These are phyloP conservation scores for Ulmus americana DNA, from an alignment of 331 rosid species.

Conservation along the genomic window DNA sequence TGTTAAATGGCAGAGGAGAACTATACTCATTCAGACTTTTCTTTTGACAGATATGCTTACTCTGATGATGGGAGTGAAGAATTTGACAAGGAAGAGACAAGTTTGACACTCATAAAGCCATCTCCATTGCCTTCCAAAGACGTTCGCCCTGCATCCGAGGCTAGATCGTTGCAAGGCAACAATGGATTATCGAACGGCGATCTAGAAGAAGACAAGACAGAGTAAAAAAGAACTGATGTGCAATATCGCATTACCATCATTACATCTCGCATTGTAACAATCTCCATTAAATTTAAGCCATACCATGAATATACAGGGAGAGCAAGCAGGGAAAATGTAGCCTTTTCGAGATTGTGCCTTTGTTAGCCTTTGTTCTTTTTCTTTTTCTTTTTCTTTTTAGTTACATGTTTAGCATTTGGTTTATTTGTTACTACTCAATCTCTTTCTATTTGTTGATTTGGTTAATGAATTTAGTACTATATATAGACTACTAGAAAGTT, in stretches of 20 bases:
- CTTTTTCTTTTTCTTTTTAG: too few relatives aligned
- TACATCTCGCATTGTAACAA: conserved; percentile 10
- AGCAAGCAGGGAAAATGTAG: neutral
- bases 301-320: neutral
- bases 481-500: too few relatives aligned
- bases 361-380: neutral
- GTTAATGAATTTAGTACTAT: conserved; percentile 12
- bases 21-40: too few relatives aligned
- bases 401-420: neutral
- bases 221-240: conserved; percentile 32
- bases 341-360: neutral
- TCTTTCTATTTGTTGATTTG: conserved; percentile 13
- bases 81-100: conserved; percentile 75
- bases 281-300: conserved; percentile 12
- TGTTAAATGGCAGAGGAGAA: too few relatives aligned
- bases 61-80: conserved; percentile 64
- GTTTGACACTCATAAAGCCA: conserved; percentile 78
- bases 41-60: conserved; percentile 61
- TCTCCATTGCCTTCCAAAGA: conserved; percentile 57
- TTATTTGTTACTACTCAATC: neutral
- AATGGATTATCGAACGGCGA: conserved; percentile 48
- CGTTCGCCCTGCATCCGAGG: conserved; percentile 39
- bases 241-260: conserved; percentile 15
- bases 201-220: conserved; percentile 84
- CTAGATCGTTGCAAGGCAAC: conserved; percentile 35